Conservation (phyloP, 2,329 filamentous ascomycete species). For the Drechslerella dactyloides region DNA sequence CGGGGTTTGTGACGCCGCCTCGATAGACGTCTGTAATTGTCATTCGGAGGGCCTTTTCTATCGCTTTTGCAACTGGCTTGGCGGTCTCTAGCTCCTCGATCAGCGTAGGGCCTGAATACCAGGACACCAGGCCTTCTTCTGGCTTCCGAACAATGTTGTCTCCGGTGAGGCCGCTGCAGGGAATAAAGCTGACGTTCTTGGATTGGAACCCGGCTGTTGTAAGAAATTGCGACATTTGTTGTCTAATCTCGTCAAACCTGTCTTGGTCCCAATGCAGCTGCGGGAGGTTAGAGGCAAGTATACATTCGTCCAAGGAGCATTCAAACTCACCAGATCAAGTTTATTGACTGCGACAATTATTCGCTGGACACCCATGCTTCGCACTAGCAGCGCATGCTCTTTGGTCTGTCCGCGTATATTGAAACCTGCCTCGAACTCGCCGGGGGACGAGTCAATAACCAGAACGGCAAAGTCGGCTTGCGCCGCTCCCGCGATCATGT, state of each 20-base stretch:
- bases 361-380: constrained; percentile 87
- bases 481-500: constrained; percentile 97
- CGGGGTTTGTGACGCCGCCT: constrained; percentile 76
- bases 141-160: constrained; percentile 77
- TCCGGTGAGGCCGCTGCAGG: constrained; percentile 85
- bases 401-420: constrained; percentile 85
- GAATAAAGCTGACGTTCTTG: constrained; percentile 84
- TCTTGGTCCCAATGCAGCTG: constrained; percentile 77
- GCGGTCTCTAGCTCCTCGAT: constrained; percentile 85
- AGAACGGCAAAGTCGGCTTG: constrained; percentile 95
- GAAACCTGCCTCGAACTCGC: constrained; percentile 85
- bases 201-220: constrained; percentile 78
- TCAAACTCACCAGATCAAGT: constrained; percentile 69
- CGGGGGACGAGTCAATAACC: constrained; percentile 87
- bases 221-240: constrained; percentile 83
- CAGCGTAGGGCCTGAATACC: constrained; percentile 82
- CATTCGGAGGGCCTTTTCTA: constrained; percentile 82
- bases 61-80: constrained; percentile 71
- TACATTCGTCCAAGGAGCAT: neutral
- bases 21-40: constrained; percentile 88
- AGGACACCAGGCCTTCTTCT: constrained; percentile 64
- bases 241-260: constrained; percentile 81
- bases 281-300: neutral
- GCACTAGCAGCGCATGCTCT: constrained; percentile 86
- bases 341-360: constrained; percentile 95